These are phyloP conservation scores for Danielia oregonensis DNA, from an alignment of 805 yeast genomes.

Conservation along the genomic window DNA sequence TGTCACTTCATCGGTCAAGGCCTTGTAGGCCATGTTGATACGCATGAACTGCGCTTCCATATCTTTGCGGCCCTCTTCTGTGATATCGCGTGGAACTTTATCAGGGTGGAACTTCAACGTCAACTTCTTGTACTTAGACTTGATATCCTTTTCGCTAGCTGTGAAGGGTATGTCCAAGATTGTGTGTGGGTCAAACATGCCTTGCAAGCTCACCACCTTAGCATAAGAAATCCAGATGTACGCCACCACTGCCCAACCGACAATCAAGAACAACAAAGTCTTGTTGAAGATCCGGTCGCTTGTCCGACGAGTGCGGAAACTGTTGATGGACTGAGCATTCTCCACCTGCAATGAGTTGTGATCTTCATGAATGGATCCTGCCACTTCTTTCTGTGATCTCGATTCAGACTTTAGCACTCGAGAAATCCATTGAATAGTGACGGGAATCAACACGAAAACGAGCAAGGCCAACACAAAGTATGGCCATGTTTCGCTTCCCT, in stretches of 20 bases:
- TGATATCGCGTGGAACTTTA: conserved; percentile 65
- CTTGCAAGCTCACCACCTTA: conserved; percentile 43
- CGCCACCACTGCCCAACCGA: conserved; percentile 63
- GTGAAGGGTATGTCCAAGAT: conserved; percentile 68
- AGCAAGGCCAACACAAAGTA: conserved; percentile 75
- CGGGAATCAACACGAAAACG: conserved; percentile 64
- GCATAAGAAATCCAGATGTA: conserved; percentile 34
- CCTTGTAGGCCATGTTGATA: conserved; percentile 89
- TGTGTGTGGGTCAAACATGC: conserved; percentile 85
- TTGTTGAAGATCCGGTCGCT: conserved; percentile 37
- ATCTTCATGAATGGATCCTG: conserved; percentile 31
- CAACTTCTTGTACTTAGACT: conserved; percentile 78
- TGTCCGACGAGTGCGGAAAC: conserved; percentile 25
- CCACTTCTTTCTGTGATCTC: conserved; percentile 20
- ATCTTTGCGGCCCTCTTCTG: conserved; percentile 50
- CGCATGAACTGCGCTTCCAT: conserved; percentile 76
- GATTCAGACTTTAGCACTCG: conserved; percentile 18
- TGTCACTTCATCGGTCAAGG: conserved; percentile 85
- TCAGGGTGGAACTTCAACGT: conserved; percentile 93
- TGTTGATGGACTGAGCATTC: conserved; percentile 20
- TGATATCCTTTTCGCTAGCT: conserved; percentile 72
- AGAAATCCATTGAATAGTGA: conserved; percentile 39
- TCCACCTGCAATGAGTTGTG: conserved; percentile 27
- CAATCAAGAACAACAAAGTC: conserved; percentile 26
- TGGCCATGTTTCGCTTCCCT: conserved; percentile 90